Evolutionary conservation across 768 basidiomycete species (phyloP), one percentile per base, ranked within the genome.

Genomic region (Hygrophoropsis aurantiaca): DNA sequence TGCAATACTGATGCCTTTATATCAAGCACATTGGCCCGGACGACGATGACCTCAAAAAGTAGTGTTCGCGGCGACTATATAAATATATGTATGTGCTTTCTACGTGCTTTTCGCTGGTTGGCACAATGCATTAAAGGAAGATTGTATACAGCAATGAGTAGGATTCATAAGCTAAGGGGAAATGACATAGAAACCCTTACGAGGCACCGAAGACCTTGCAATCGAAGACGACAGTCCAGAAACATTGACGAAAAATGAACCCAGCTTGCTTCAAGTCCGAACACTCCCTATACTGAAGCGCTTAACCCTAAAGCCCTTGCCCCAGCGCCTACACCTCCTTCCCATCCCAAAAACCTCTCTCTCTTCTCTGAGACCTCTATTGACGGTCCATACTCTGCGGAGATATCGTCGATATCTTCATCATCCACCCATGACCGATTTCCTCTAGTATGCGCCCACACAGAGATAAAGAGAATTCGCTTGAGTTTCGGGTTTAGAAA

Each of bases 401-500:
- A 60, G 35, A 60, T 58, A 46, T 66, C 61, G 36, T 52, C 77
- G 42, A 66, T 62, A 35, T 72, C 68, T n/a, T 79, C 79, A 26
- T 75, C 75, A 33, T 73, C 73, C 23, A 69, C 70, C 71, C 75
- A 81, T 44, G 70, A 79, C 33, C 78, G 69, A 15, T 72, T 70
- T 40, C 80, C 78, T 57, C 77, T 79, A 25, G 85, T 85, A 36
- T 87, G 80, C 6, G 94, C 91, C 91, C 93, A 97, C 18, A 92
- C 84, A 2, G 91, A 87, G 49, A 97, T 79, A 70, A 95, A 97
- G 46, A 98, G 69, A 58, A 97, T 82, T 18, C 94, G 84, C 72
- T 94, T 97, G 69, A 84, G 72, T 73, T 92, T 94, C 59, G 87
- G 80, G 74, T 94, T 95, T 58, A 92, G 74, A 73, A 98, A 95